Conservation (phyloP, 1,139 yeast genomes). For the Suhomyces taliae region DNA sequence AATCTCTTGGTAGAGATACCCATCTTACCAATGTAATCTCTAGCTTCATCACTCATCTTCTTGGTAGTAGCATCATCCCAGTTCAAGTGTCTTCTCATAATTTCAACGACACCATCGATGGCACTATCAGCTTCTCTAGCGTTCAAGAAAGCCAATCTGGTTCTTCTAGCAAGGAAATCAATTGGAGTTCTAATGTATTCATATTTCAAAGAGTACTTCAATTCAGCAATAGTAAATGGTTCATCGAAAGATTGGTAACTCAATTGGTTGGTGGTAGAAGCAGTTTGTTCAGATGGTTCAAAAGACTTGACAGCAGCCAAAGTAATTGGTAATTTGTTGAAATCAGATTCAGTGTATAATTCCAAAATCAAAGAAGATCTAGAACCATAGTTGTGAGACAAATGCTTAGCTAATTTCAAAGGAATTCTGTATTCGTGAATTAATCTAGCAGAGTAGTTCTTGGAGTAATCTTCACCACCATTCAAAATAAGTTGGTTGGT, state of each 20-base stretch:
- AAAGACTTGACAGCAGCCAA: constrained; percentile 48
- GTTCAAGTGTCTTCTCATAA: constrained; percentile 75
- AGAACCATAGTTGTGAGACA: constrained; percentile 86
- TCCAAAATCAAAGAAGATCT: constrained; percentile 82
- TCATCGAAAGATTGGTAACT: constrained; percentile 63
- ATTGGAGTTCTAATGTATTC: constrained; percentile 88
- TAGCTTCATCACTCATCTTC: constrained; percentile 54
- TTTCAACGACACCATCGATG: constrained; percentile 81
- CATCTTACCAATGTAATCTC: constrained; percentile 61
- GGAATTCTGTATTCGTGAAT: constrained; percentile 78
- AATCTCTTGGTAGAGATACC: constrained; percentile 44
- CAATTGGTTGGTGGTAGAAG: constrained; percentile 36
- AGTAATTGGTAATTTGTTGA: constrained; percentile 61
- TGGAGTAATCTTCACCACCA: constrained; percentile 73
- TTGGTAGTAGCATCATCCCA: constrained; percentile 69
- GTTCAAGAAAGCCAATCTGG: constrained; percentile 89
- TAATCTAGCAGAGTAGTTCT: constrained; percentile 73
- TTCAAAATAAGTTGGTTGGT: constrained; percentile 64
- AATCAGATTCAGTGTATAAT: constrained; percentile 51
- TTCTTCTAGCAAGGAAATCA: constrained; percentile 91
- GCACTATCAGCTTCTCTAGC: constrained; percentile 81
- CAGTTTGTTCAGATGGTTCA: constrained; percentile 34
- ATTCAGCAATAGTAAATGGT: constrained; percentile 92
- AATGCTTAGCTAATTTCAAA: constrained; percentile 75
- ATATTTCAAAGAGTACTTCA: constrained; percentile 75